Conservation (phyloP, 495 filamentous ascomycete species). For the Penicillium ochrochloron region DNA sequence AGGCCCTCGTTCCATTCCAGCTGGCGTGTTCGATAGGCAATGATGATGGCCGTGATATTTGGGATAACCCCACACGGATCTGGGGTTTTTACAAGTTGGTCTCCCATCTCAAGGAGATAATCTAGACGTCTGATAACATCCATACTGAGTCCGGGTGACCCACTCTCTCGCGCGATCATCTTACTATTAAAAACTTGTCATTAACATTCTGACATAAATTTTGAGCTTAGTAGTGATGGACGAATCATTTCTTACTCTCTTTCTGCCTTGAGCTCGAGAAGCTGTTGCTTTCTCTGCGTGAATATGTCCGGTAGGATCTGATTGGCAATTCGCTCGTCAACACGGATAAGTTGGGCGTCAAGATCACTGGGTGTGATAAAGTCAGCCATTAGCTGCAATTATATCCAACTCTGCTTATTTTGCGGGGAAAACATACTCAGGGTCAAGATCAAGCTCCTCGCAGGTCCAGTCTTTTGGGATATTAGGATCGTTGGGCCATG, state of each 20-base stretch:
- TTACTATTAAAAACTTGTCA: background rate
- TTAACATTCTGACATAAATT: background rate
- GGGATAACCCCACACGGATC: background rate
- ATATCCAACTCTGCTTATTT: too few species aligned
- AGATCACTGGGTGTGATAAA: background rate
- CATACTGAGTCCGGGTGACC: background rate
- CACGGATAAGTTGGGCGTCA: background rate
- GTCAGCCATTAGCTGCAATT: background rate
- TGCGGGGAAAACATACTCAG: background rate
- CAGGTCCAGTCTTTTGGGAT: background rate
- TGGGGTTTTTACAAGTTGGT: background rate
- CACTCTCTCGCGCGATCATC: background rate
- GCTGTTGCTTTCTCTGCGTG: background rate
- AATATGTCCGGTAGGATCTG: background rate
- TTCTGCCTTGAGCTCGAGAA: background rate
- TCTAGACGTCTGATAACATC: background rate
- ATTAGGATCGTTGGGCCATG: background rate
- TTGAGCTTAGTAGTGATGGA: background rate
- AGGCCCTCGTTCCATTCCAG: slow-evolving; percentile 7
- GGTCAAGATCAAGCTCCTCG: slow-evolving; percentile 4
- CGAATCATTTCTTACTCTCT: background rate
- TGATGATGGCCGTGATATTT: background rate
- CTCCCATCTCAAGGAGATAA: background rate
- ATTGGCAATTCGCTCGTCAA: slow-evolving; percentile 5
- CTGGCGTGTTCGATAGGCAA: background rate